Base-by-base conservation (phyloP, 2,329 filamentous ascomycete species). In the Aspergillus luchuensis region DNA sequence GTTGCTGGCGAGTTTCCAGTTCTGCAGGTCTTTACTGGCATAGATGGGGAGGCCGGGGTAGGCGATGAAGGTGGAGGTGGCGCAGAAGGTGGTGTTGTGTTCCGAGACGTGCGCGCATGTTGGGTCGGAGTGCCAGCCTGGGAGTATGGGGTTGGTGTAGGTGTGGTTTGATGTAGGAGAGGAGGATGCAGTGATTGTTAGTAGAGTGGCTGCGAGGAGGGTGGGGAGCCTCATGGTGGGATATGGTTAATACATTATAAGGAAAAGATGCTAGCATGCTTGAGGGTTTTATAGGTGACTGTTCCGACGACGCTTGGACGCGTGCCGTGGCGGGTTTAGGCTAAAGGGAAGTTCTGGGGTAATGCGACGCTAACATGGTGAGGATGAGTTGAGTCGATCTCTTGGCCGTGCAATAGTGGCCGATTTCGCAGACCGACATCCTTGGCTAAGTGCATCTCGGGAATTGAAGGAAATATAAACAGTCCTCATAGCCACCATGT, bases 101-200 rank as follows among this genome's bases (percentile, higher is more conserved):
- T 65, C 63, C 7, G 62, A 3, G 3, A 82, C 79, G 45, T 76
- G 76, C 15, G 79, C 74, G 57, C 80, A 81, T 54, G 74, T 79
- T 0, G 80, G 80, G 63, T 82, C 80, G 0, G 80, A 77, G 59
- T 81, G 76, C 60, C 78, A 82, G 7, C 80, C 80, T 1, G 80
- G 77, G 1, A 83, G 64, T 25, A 82, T 77, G 1, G 80, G 80
- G 64, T 82, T 82, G 41, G 28, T 55, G 49, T 66, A 66, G 23
- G 52, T 59, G 10, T 45, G 39, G 7, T 43, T 43, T 4, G 17
- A 19, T 1, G 39, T 43, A 8, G 17, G 6, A 43, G 19, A n/a
- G 21, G 19, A 45, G 10, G 11, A 23, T 4, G 10, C 6, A 13
- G 10, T 3, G 10, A 19, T 7, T 15, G 19, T 11, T 13, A 45